Evolutionary conservation across 345 rosid species (phyloP).

Genomic region (Citrus inodora): DNA sequence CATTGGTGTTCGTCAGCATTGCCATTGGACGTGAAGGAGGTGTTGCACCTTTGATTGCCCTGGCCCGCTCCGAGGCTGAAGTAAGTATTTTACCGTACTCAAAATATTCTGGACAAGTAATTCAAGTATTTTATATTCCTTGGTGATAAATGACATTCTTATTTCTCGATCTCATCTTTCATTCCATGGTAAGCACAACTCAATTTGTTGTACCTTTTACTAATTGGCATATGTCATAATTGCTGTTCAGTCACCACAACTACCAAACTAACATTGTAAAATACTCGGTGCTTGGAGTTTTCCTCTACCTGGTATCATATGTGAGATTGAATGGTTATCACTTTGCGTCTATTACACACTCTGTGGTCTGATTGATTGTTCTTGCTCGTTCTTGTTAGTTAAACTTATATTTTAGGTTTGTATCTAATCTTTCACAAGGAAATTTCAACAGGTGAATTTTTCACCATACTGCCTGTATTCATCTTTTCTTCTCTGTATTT

Average conservation of each 20-base stretch:
- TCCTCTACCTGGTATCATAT: neutral
- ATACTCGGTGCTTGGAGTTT: neutral
- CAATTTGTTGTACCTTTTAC: neutral
- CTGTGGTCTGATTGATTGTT: neutral
- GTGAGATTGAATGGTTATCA: neutral
- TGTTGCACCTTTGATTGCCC: slow-evolving; percentile 64
- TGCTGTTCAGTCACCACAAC: neutral
- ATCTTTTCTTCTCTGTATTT: neutral
- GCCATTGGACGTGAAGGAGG: slow-evolving; percentile 86
- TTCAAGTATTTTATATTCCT: neutral
- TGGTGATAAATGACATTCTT: neutral
- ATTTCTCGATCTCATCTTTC: neutral
- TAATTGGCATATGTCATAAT: neutral
- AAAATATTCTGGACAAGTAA: neutral
- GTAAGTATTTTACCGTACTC: slow-evolving; percentile 28
- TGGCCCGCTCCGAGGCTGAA: slow-evolving; percentile 71
- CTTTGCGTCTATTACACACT: neutral
- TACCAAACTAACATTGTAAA: neutral
- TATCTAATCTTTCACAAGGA: neutral
- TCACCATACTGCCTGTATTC: neutral
- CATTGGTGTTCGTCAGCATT: slow-evolving; percentile 37
- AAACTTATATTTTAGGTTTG: neutral
- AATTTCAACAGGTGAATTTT: neutral
- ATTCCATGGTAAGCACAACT: neutral
- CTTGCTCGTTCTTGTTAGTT: neutral